phyloP scores from a whole-genome alignment of 2,329 filamentous ascomycete species.

The Lachnellula cervina region DNA sequence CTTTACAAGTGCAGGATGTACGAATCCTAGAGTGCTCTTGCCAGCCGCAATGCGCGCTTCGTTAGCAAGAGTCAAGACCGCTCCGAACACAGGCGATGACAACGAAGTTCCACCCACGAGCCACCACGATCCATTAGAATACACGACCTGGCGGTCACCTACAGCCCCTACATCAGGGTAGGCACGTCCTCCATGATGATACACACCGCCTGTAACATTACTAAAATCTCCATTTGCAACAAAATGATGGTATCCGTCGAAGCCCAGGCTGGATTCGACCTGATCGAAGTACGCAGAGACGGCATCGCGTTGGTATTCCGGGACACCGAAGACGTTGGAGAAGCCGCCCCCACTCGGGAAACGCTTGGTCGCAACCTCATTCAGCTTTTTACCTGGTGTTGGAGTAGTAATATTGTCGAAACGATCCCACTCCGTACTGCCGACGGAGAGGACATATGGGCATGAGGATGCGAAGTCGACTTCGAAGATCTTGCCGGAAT shows the following conservation, averaged over 20 bases:
- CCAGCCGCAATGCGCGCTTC: conserved; percentile 37
- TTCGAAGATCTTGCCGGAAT: conserved; percentile 40
- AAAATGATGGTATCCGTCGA: conserved; percentile 30
- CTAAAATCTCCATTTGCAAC: conserved; percentile 30
- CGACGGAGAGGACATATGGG: conserved; percentile 45
- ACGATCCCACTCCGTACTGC: conserved; percentile 27
- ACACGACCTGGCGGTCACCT: conserved; percentile 28
- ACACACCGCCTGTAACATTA: conserved; percentile 30
- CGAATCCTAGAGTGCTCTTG: conserved; percentile 39
- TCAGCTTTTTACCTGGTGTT: conserved; percentile 16
- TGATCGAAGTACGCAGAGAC: conserved; percentile 36
- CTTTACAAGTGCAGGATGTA: conserved; percentile 37
- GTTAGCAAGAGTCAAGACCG: conserved; percentile 40
- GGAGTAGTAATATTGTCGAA: conserved; percentile 23
- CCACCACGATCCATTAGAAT: conserved; percentile 23
- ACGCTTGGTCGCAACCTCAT: conserved; percentile 26
- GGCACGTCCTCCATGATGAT: conserved; percentile 38
- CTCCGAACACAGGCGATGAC: conserved; percentile 38
- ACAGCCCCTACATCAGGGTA: conserved; percentile 40
- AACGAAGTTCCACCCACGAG: conserved; percentile 41
- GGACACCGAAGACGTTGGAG: conserved; percentile 37
- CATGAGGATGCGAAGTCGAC: conserved; percentile 45
- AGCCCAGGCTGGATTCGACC: conserved; percentile 29
- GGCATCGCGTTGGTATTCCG: conserved; percentile 37
- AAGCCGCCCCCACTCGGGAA: conserved; percentile 38